These are phyloP conservation scores for Eimeria tenella DNA, from an alignment of 169 alveolate genomes.

Conservation along the genomic window DNA sequence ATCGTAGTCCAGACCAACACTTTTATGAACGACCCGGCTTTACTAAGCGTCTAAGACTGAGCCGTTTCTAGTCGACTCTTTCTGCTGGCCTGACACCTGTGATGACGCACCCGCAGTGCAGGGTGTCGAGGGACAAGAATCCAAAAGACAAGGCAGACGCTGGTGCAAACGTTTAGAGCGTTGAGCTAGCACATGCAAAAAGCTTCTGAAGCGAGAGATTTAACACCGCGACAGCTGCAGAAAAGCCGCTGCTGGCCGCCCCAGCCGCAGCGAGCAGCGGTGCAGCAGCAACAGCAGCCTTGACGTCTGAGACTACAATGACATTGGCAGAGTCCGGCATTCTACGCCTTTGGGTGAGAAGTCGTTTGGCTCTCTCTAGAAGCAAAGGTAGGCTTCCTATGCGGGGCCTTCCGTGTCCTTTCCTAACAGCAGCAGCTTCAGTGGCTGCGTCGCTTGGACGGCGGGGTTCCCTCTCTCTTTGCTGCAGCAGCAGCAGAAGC, in stretches of 20 bases:
- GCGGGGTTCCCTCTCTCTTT: slow-evolving; percentile 43
- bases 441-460: slow-evolving; percentile 72
- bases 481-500: slow-evolving; percentile 67
- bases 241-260: slow-evolving; percentile 69
- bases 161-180: slow-evolving; percentile 23
- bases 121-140: slow-evolving; percentile 4
- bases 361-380: slow-evolving; percentile 74
- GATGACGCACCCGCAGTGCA: slow-evolving; percentile 39
- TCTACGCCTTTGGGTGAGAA: slow-evolving; percentile 77
- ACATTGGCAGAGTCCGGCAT: slow-evolving; percentile 76
- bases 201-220: slow-evolving; percentile 25
- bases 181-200: slow-evolving; percentile 27
- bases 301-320: slow-evolving; percentile 74
- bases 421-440: slow-evolving; percentile 73
- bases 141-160: slow-evolving; percentile 61
- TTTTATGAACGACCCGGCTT: too few relatives aligned
- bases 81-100: too few relatives aligned
- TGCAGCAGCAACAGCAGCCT: slow-evolving; percentile 76
- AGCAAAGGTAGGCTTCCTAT: slow-evolving; percentile 72
- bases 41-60: too few relatives aligned
- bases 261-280: slow-evolving; percentile 74
- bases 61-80: too few relatives aligned
- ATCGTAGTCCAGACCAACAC: too few relatives aligned
- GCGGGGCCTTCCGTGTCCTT: slow-evolving; percentile 70
- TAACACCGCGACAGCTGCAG: slow-evolving; percentile 58